A percentile compares a stretch with the other conserved stretches of the same genome.
phyloP scores from a whole-genome alignment of 768 basidiomycete genomes.

The Coprinopsis strossmayeri region DNA sequence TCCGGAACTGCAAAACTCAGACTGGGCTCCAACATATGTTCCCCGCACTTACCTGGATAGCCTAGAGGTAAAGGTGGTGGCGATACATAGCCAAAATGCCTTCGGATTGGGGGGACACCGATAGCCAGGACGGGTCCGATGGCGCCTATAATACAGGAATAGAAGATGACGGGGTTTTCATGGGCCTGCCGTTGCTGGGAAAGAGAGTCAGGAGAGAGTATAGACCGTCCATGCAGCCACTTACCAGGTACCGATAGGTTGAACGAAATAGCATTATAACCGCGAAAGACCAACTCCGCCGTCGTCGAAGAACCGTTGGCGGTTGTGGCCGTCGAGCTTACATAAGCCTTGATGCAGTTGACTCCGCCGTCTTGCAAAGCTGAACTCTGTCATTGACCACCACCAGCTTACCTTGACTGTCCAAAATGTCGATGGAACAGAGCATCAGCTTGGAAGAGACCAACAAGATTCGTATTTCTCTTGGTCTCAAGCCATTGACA shows the following conservation, averaged over 20 bases:
- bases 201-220: too few species aligned
- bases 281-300: conserved; percentile 3
- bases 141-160: conserved; percentile 67
- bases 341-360: conserved; percentile 5
- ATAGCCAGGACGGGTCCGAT: conserved; percentile 73
- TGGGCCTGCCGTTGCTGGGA: conserved; percentile 83
- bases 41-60: conserved; percentile 61
- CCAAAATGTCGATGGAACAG: conserved; percentile 68
- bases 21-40: not conserved
- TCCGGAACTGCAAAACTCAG: conserved; percentile 49
- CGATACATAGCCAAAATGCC: conserved; percentile 63
- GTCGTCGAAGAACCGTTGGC: conserved; percentile 4
- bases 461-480: conserved; percentile 89
- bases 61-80: conserved; percentile 67
- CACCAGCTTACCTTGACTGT: conserved; percentile 7
- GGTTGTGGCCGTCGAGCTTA: not conserved
- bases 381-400: conserved; percentile 17
- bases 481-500: conserved; percentile 90
- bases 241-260: conserved; percentile 46
- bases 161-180: conserved; percentile 88
- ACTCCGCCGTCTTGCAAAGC: conserved; percentile 1
- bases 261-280: conserved; percentile 41
- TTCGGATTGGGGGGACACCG: conserved; percentile 73
- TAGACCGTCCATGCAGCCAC: too few species aligned
- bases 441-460: conserved; percentile 92